Evolutionary conservation across 75 land plant genomes (phyloP).

Genomic region (Chamaecyparis obtusa): DNA sequence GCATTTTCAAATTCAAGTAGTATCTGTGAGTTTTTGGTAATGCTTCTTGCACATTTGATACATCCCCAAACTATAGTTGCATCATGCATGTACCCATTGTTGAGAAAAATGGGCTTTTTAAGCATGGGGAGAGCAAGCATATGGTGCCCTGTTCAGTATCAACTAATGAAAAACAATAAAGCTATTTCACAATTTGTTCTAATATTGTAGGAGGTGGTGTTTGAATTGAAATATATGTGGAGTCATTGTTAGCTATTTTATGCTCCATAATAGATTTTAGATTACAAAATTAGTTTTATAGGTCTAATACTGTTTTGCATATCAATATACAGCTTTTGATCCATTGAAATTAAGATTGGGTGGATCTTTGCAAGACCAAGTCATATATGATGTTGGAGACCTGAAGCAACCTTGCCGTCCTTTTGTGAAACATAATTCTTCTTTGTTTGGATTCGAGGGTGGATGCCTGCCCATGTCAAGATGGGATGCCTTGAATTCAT

Average conservation of each 20-base stretch:
- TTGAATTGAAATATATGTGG: not conserved
- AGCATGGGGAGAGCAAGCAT: not conserved
- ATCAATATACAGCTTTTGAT: constrained; percentile 47
- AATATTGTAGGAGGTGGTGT: not conserved
- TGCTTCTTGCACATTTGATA: not conserved
- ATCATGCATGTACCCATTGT: not conserved
- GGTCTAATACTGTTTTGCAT: not conserved
- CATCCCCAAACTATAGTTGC: not conserved
- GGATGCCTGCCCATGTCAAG: constrained; percentile 83
- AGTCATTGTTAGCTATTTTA: not conserved
- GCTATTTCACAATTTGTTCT: not conserved
- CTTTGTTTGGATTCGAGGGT: constrained; percentile 76
- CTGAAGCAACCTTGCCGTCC: constrained; percentile 51
- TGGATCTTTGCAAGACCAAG: constrained; percentile 90
- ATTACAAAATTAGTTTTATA: not conserved
- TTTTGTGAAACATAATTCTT: constrained; percentile 38
- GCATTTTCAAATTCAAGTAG: not conserved
- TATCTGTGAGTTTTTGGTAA: not conserved
- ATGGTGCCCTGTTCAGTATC: not conserved
- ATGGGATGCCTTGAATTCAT: constrained; percentile 73
- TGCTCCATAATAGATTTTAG: not conserved
- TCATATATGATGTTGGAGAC: constrained; percentile 63
- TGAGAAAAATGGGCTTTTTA: not conserved
- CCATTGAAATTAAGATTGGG: constrained; percentile 74
- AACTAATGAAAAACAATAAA: not conserved